A percentile compares a stretch with the other conserved stretches of the same genome.
phyloP scores from a whole-genome alignment of 257 asterid genomes.

The Solanum stenotomum region DNA sequence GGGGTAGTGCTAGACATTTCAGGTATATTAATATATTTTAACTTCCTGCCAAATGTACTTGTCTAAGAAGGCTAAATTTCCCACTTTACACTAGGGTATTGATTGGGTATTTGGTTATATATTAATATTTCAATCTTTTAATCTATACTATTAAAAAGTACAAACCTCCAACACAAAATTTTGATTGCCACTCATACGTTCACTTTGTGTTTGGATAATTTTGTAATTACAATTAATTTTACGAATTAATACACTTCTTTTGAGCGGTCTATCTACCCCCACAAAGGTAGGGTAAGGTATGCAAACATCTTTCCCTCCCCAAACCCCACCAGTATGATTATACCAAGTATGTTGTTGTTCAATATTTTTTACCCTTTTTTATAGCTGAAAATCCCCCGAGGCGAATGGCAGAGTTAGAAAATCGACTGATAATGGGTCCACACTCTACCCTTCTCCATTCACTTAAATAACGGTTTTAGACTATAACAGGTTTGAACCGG shows the following conservation, averaged over 20 bases:
- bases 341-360: neutral
- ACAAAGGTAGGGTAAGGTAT: neutral
- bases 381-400: neutral
- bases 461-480: neutral
- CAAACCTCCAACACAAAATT: neutral
- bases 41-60: neutral
- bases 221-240: neutral
- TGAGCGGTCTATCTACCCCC: neutral
- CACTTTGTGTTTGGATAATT: neutral
- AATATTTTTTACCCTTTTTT: neutral
- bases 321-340: neutral
- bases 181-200: neutral
- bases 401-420: neutral
- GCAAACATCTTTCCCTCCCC: neutral
- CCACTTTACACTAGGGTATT: neutral
- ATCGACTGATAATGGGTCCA: neutral
- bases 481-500: neutral
- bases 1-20: neutral
- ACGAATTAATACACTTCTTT: neutral
- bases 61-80: neutral
- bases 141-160: neutral
- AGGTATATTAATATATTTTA: neutral
- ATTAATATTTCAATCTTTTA: neutral
- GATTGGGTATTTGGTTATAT: neutral
- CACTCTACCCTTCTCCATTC: neutral